Conservation (phyloP, 176 grass and related monocot species). For the Paspalum vaginatum region DNA sequence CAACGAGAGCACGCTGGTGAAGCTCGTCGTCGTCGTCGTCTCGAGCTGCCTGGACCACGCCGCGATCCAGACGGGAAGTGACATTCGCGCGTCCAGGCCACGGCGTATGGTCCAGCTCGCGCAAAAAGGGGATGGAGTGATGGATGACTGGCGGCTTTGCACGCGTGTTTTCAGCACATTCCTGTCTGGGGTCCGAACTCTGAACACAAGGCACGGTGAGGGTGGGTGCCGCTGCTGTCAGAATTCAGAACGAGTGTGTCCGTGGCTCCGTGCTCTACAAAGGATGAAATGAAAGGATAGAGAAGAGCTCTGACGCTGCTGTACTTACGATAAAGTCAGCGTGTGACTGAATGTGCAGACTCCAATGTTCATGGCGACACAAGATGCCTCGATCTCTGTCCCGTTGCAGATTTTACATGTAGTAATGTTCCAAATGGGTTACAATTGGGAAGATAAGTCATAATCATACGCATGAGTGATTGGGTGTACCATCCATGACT, state of each 20-base stretch:
- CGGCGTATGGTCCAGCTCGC: not conserved
- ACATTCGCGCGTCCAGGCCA: not conserved
- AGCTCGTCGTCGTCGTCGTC: too few relatives aligned
- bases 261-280: not conserved
- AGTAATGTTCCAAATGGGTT: not conserved
- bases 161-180: conserved; percentile 14
- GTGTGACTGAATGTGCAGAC: not conserved
- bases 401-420: not conserved
- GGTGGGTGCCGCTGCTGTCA: not conserved
- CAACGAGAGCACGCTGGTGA: conserved; percentile 6
- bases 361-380: not conserved
- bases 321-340: not conserved
- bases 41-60: conserved; percentile 38
- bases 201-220: too few relatives aligned
- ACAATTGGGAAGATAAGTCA: not conserved
- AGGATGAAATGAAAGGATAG: not conserved
- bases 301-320: not conserved
- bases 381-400: not conserved
- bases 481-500: too few relatives aligned
- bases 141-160: not conserved
- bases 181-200: conserved; percentile 8
- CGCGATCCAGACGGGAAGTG: not conserved
- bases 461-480: too few relatives aligned
- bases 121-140: too few relatives aligned
- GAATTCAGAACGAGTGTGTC: not conserved